Conservation (phyloP, 441 rosid genomes). For the Arabidopsis hybrid region DNA sequence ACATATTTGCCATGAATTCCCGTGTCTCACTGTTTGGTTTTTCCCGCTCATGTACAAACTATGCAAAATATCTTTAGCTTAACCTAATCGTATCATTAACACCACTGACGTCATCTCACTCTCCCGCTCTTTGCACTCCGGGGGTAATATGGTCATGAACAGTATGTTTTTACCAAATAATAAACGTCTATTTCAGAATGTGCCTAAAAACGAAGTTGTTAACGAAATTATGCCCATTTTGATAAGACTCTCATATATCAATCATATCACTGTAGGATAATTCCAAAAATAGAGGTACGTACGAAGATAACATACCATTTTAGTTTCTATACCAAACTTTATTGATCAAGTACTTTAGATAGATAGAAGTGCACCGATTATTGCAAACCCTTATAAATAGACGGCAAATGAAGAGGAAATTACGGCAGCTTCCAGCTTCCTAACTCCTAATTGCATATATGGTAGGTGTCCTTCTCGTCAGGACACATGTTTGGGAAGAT, state of each 20-base stretch:
- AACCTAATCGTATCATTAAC: no score
- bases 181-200: no score
- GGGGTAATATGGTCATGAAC: no score
- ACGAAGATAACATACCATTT: conserved; percentile 12
- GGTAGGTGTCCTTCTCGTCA: background rate
- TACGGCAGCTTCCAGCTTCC: conserved; percentile 35
- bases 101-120: no score
- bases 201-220: no score
- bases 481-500: conserved; percentile 3
- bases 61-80: no score
- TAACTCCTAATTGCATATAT: conserved; percentile 16
- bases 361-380: conserved; percentile 10
- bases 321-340: conserved; percentile 19
- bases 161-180: no score
- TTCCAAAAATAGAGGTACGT: conserved; percentile 19
- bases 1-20: no score
- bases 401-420: conserved; percentile 20
- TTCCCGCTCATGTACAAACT: no score
- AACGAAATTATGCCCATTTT: no score
- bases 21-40: no score
- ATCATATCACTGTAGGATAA: conserved; percentile 15
- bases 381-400: conserved; percentile 39
- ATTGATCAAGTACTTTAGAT: conserved; percentile 9
- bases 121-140: no score
- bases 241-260: background rate